phyloP scores from a whole-genome alignment of 164 flowering plant genomes.

The Platanus orientalis region DNA sequence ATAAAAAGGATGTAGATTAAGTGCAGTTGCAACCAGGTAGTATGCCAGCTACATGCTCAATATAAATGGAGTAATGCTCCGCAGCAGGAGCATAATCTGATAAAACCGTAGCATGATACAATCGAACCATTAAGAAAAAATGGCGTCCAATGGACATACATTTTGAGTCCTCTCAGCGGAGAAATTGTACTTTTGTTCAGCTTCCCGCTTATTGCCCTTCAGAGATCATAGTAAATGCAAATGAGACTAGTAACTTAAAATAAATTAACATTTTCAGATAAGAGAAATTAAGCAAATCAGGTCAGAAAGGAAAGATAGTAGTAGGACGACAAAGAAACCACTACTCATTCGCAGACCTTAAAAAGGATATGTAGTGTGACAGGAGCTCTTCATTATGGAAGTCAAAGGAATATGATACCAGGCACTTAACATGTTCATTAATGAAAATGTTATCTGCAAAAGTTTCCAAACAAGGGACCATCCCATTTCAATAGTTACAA shows the following conservation, averaged over 20 bases:
- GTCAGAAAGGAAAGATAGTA: no score
- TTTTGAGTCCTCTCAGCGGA: conserved; percentile 83
- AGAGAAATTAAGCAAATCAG: conserved; percentile 1
- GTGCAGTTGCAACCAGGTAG: no score
- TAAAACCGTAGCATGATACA: neutral
- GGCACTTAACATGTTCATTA: conserved; percentile 83
- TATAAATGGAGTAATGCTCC: neutral
- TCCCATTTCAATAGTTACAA: neutral
- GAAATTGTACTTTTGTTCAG: conserved; percentile 84
- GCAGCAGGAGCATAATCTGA: neutral
- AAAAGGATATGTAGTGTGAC: conserved; percentile 88
- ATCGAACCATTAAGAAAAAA: neutral
- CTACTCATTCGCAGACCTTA: conserved; percentile 70
- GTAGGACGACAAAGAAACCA: no score
- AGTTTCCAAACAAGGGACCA: conserved; percentile 14
- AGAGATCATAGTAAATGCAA: conserved; percentile 11
- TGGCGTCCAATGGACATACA: conserved; percentile 42
- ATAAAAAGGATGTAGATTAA: no score
- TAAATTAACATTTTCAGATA: neutral
- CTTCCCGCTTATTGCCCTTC: conserved; percentile 96
- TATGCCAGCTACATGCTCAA: no score
- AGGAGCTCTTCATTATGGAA: conserved; percentile 91
- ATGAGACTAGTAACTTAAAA: no score
- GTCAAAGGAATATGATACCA: conserved; percentile 86
- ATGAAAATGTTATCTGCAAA: conserved; percentile 92